Evolutionary conservation across 2,329 filamentous ascomycete species (phyloP), one percentile per base, ranked within the genome.

Genomic region (Phymatotrichopsis omnivora): DNA sequence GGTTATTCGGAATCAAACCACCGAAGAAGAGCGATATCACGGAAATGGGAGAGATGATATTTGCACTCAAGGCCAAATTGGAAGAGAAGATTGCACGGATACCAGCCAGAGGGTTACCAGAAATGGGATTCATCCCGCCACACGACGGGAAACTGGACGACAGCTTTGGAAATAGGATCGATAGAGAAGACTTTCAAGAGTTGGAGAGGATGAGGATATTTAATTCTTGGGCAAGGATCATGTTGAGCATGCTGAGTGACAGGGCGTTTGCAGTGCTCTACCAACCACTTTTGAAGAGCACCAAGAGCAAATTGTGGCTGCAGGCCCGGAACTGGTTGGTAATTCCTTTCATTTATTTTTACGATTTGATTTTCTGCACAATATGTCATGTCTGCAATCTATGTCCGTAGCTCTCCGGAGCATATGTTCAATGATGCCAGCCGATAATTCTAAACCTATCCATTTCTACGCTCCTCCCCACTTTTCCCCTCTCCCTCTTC

Each of bases 201-300:
- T 28, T 46, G 20, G 55, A 57, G 35, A 49, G 46, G 19, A 24
- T 47, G 7, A 46, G 52, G 14, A 49, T 57, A 20, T 58, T 58
- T 33, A 58, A 58, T 35, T 51, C 53, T 19, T 58, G 57, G 57
- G 57, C 57, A 23, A 50, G 56, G 37, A 55, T 56, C 10, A 58
- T 58, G 57, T 36, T 58, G 29, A 58, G 56, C 38, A 39, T 57
- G 36, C 44, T 57, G 38, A 56, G 54, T 32, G 57, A 58, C 34
- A 50, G 54, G 14, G 55, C 56, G 17, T 58, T 57, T 35, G 56
- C 45, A 7, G 55, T 58, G 23, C 42, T 58, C 8, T 56, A 57
- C 22, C 56, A 58, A 28, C 56, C 56, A 7, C 57, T 58, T 36
- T 25, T 58, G 4, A 55, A 57, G 40, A 58, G 53, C 23, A 50